Evolutionary conservation across 257 asterid species (phyloP), one percentile per base, ranked within the genome.

Genomic region (Scutellaria minor): DNA sequence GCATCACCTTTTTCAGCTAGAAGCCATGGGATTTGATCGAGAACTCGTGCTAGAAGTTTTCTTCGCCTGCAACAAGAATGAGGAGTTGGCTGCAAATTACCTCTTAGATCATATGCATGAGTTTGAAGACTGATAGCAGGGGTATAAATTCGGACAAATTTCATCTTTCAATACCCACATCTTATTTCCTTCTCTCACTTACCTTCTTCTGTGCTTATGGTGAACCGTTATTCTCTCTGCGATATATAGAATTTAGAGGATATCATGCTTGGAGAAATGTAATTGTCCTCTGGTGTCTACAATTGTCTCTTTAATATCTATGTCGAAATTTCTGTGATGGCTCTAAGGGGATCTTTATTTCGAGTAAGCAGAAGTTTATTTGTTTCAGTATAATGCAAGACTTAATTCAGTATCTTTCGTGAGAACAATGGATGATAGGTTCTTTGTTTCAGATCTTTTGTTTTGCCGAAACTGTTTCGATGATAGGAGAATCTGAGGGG

Each of bases 41-140:
- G 91, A 86, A 12, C 75, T 87, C 0, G 98, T 92, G 20, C 77
- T 92, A 64, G 85, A 87, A 70, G 97, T 88, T 53, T 92, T 81
- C 82, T 87, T 92, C 24, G 97, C 97, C 6, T 92, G 98, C 92
- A 88, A 92, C 96, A 92, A 85, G 89, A 85, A 92, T 10, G 98
- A 92, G 79, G 97, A 88, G 76, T 79, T 90, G 66, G 97, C 98
- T 48, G 98, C 98, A 11, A 92, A 92, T 79, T 92, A 90, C 79
- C 97, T 92, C n/a, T 83, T 92, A 71, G 98, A 92, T 83, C 96
- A 92, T 67, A 84, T 83, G 63, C 91, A 90, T 22, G 97, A 92
- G 84, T 87, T 90, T 65, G 93, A 90, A 64, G 93, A 88, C 35
- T 86, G 86, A 88, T 40, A 41, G 44, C 44, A 45, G 56, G 58